These are phyloP conservation scores for Phaeosphaeria sp. DNA, from an alignment of 2,329 filamentous ascomycete genomes.

Conservation along the genomic window DNA sequence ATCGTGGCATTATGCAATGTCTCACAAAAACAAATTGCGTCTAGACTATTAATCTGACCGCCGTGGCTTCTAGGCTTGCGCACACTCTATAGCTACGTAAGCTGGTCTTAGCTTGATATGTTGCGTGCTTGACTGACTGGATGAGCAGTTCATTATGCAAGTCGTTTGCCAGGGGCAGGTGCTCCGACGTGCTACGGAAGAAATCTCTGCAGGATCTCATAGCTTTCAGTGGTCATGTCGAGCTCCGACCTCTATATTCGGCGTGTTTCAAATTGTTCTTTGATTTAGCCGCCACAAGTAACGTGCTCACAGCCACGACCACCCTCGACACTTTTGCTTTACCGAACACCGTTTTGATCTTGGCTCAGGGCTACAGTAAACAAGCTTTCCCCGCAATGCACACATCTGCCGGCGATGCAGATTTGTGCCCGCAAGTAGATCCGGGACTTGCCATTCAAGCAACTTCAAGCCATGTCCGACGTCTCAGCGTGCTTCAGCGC, in stretches of 20 bases:
- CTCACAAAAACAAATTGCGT: neutral
- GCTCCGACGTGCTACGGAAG: constrained; percentile 1
- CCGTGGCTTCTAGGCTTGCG: neutral
- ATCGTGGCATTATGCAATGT: neutral
- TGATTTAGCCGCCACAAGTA: constrained; percentile 39
- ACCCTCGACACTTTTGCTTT: constrained; percentile 19
- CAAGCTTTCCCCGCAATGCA: constrained; percentile 43
- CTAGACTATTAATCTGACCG: neutral
- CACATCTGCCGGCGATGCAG: constrained; percentile 32
- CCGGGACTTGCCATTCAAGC: constrained; percentile 4
- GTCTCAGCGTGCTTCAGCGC: neutral
- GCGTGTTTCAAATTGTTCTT: constrained; percentile 22
- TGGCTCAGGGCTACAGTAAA: constrained; percentile 20
- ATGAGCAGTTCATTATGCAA: neutral
- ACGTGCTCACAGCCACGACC: constrained; percentile 11
- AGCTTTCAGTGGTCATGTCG: neutral
- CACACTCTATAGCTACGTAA: constrained; percentile 1
- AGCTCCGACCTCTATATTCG: constrained; percentile 2
- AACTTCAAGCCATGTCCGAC: neutral
- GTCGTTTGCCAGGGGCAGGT: neutral
- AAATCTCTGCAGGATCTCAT: neutral
- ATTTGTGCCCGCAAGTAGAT: constrained; percentile 9
- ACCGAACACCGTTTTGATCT: constrained; percentile 17
- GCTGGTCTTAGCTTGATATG: neutral
- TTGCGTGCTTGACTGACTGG: constrained; percentile 5